These are phyloP conservation scores for Decorospora gaudefroyi DNA, from an alignment of 2,329 filamentous ascomycete species.

Conservation along the genomic window DNA sequence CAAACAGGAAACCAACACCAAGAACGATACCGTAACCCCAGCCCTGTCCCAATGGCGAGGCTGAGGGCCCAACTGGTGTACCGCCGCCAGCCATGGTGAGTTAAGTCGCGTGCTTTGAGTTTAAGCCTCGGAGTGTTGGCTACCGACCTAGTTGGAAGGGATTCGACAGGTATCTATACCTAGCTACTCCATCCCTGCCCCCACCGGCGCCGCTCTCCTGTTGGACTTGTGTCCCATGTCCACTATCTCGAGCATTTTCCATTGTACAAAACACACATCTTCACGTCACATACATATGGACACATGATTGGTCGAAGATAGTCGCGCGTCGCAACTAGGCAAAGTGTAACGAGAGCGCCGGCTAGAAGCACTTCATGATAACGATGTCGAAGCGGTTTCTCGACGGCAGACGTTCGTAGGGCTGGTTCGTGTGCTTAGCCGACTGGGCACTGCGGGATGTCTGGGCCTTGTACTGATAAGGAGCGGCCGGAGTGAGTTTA, in stretches of 20 bases:
- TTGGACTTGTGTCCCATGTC: conserved; percentile 3
- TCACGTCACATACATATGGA: neutral
- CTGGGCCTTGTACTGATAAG: conserved; percentile 33
- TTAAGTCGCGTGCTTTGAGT: conserved; percentile 8
- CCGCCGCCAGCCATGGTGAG: conserved; percentile 32
- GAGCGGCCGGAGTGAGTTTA: conserved; percentile 7
- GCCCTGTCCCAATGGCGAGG: conserved; percentile 33
- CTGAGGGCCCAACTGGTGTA: conserved; percentile 31
- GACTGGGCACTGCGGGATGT: conserved; percentile 13
- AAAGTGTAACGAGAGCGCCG: conserved; percentile 8
- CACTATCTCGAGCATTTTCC: conserved; percentile 22
- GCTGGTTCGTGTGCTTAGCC: conserved; percentile 6
- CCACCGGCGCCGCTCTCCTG: neutral
- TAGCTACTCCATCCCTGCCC: conserved; percentile 3
- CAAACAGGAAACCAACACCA: conserved; percentile 39
- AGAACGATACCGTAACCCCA: conserved; percentile 45
- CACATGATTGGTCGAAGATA: conserved; percentile 33
- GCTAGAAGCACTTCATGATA: conserved; percentile 12
- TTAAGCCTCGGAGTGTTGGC: conserved; percentile 7
- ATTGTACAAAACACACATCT: conserved; percentile 5
- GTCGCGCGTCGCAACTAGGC: conserved; percentile 7
- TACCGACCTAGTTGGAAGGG: conserved; percentile 6
- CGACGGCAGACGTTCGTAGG: too few relatives aligned
- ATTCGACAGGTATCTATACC: conserved; percentile 27
- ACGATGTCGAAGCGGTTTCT: too few relatives aligned